Evolutionary conservation across 768 basidiomycete species (phyloP).

Genomic region (Mycena filopes): DNA sequence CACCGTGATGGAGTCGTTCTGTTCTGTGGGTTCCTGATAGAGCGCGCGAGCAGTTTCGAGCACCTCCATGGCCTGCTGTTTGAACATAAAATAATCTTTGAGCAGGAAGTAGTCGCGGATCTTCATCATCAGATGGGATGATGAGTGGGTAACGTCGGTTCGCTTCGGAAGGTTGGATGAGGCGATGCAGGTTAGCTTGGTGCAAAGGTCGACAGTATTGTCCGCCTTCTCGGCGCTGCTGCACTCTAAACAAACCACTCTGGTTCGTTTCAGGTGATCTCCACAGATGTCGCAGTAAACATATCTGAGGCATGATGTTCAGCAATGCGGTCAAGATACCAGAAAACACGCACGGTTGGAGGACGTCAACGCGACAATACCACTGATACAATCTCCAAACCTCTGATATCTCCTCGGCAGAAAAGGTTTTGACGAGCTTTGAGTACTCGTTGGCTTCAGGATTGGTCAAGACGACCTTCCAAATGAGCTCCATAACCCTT

Average conservation of each 20-base stretch:
- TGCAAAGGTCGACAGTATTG: conserved; percentile 20
- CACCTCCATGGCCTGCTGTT: not conserved
- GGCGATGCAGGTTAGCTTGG: conserved; percentile 19
- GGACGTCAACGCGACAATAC: conserved; percentile 8
- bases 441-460: conserved; percentile 2
- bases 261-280: not conserved
- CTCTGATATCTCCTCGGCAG: conserved; percentile 11
- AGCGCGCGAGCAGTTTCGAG: not conserved
- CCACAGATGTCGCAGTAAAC: conserved; percentile 8
- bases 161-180: not conserved
- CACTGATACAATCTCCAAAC: conserved; percentile 10
- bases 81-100: conserved; percentile 8
- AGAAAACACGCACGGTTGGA: conserved; percentile 17
- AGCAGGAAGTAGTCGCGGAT: conserved; percentile 17
- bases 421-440: not conserved
- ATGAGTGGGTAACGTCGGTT: not conserved
- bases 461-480: not conserved
- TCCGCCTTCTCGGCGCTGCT: conserved; percentile 3
- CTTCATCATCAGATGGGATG: conserved; percentile 16
- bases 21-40: not conserved
- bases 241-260: conserved; percentile 24
- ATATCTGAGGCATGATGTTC: no score
- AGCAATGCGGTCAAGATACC: no score
- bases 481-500: not conserved
- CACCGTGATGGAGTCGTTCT: not conserved